Conservation (phyloP, 1,139 yeast species). For the Eremothecium coryli region DNA sequence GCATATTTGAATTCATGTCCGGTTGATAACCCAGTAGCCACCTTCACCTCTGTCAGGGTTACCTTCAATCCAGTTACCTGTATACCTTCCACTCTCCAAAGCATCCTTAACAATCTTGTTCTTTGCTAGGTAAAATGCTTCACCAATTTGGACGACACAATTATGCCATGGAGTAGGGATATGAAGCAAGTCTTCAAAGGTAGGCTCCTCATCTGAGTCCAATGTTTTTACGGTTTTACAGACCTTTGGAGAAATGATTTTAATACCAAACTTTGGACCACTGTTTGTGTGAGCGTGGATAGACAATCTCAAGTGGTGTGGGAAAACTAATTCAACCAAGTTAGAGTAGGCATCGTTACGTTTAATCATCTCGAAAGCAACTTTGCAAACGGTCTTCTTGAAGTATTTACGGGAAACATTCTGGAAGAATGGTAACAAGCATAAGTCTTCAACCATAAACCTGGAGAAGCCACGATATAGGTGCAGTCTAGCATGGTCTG, state of each 20-base stretch:
- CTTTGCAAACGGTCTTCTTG: constrained; percentile 43
- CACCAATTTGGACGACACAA: constrained; percentile 38
- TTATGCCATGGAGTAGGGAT: constrained; percentile 66
- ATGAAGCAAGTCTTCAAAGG: constrained; percentile 42
- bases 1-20: constrained; percentile 3
- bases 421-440: constrained; percentile 34
- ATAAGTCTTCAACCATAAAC: constrained; percentile 52
- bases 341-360: constrained; percentile 59
- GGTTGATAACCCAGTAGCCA: constrained; percentile 25
- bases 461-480: constrained; percentile 50
- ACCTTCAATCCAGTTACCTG: constrained; percentile 30
- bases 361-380: constrained; percentile 57
- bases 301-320: constrained; percentile 49
- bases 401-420: constrained; percentile 39
- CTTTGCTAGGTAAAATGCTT: constrained; percentile 31
- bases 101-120: constrained; percentile 32
- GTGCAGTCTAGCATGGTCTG: constrained; percentile 41
- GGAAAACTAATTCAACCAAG: constrained; percentile 49
- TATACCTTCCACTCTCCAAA: constrained; percentile 27
- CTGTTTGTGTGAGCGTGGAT: constrained; percentile 51
- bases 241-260: constrained; percentile 37
- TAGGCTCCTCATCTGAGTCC: constrained; percentile 34
- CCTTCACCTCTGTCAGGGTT: constrained; percentile 27
- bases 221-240: constrained; percentile 36
- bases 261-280: constrained; percentile 53